Evolutionary conservation across 176 grass and related monocot genomes (phyloP), one percentile per base, ranked within the genome.

Genomic region (Puya raimondii): DNA sequence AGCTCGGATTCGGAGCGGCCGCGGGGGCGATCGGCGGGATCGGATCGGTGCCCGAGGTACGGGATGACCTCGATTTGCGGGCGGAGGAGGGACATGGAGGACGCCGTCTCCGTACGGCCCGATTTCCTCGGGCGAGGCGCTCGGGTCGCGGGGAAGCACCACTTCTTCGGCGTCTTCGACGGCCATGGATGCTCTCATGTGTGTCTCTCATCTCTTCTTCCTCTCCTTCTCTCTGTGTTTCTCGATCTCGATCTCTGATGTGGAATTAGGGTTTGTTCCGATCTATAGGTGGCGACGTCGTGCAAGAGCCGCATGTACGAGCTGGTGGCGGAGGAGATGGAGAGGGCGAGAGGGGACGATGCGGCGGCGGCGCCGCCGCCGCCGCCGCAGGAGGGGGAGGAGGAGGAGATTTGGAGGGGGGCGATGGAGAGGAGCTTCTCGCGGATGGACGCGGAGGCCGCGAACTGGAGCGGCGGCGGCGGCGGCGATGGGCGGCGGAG

Each of bases 141-240:
- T 17, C 50, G 51, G 11, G 65, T 49, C 29, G 48, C 65, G n/a
- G 47, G 15, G 15, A 89, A 73, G 79, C 66, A 70, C n/a, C 84
- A 96, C 69, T 92, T 96, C 69, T 92, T 90, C 53, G 89, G 84
- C 53, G 93, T 96, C 64, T 96, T 89, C 67, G 93, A 96, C 27
- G 93, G 93, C 64, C 93, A 96, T 18, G 93, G 93, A 51, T 96
- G 89, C 76, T 96, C 84, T 9, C 93, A 96, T 63, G 93, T 96
- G 72, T 9, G 53, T 57, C 80, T 64, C 76, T 27, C 2, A 1
- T 53, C 14, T 50, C 3, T 64, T 9, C 0, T 9, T 9, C 4
- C 3, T 23, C 13, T 29, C 4, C 2, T 6, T 8, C 2, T 29
- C n/a, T 71, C 58, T 64, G 0, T 4, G 5, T 58, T 42, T 69